phyloP scores from a whole-genome alignment of 2,329 filamentous ascomycete genomes.

The Botryotinia globosa region DNA sequence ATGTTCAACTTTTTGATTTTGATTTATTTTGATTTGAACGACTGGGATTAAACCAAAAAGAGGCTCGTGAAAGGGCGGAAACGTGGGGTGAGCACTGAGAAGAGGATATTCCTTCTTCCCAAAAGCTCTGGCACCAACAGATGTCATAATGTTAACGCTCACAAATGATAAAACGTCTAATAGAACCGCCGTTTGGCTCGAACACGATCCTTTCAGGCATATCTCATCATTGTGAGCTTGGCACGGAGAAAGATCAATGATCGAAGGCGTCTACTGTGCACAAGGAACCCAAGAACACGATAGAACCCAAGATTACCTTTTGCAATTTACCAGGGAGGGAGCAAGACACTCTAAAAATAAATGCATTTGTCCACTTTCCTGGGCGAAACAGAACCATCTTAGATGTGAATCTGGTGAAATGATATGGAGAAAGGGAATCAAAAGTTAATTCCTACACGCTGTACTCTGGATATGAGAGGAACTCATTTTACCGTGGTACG shows the following conservation, averaged over 20 bases:
- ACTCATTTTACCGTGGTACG: not conserved
- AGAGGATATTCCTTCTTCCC: not conserved
- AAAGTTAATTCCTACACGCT: not conserved
- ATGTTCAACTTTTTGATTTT: not conserved
- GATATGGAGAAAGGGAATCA: constrained; percentile 5
- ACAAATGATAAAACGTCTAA: not conserved
- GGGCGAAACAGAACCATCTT: constrained; percentile 11
- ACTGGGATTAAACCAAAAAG: not conserved
- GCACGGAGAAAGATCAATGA: not conserved
- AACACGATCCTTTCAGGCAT: not conserved
- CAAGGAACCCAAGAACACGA: constrained; percentile 6
- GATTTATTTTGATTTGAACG: not conserved
- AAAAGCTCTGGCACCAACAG: constrained; percentile 9
- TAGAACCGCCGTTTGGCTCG: constrained; percentile 1
- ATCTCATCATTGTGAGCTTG: not conserved
- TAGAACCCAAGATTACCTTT: not conserved
- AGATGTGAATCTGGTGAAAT: constrained; percentile 9
- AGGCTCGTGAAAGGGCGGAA: constrained; percentile 7
- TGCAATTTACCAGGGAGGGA: not conserved
- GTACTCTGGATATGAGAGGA: not conserved
- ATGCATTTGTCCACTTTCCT: constrained; percentile 10
- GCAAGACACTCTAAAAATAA: constrained; percentile 19
- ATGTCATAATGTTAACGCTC: constrained; percentile 13
- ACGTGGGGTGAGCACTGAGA: constrained; percentile 20
- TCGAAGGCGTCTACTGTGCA: not conserved